phyloP scores from a whole-genome alignment of 1,284 basidiomycete genomes.

The Apiotrichum gamsii region DNA sequence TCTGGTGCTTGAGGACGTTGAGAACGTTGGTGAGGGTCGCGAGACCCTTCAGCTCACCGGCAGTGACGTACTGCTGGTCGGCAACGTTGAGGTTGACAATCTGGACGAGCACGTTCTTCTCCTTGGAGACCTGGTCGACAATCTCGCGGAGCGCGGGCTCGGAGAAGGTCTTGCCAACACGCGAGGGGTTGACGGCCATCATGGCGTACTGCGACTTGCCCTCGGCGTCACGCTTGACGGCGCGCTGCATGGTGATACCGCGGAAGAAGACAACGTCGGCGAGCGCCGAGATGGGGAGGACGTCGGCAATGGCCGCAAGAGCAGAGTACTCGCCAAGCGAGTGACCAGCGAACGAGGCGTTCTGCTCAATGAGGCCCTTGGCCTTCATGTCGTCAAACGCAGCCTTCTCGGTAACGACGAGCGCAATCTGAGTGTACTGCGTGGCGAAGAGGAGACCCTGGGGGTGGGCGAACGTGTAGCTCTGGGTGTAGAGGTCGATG shows the following conservation, averaged over 20 bases:
- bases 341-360: slow-evolving; percentile 93
- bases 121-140: slow-evolving; percentile 76
- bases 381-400: slow-evolving; percentile 97
- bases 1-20: slow-evolving; percentile 94
- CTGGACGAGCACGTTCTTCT: slow-evolving; percentile 76
- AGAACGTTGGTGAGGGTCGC: slow-evolving; percentile 93
- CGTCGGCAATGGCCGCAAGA: slow-evolving; percentile 91
- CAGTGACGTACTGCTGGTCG: slow-evolving; percentile 83
- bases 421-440: slow-evolving; percentile 95
- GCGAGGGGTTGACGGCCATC: slow-evolving; percentile 96
- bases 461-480: slow-evolving; percentile 96
- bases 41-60: slow-evolving; percentile 87
- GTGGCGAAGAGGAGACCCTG: slow-evolving; percentile 93
- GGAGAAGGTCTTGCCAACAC: slow-evolving; percentile 87
- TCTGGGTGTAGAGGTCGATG: slow-evolving; percentile 82
- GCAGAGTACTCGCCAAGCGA: slow-evolving; percentile 98
- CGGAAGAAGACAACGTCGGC: slow-evolving; percentile 99
- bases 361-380: slow-evolving; percentile 86
- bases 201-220: slow-evolving; percentile 96
- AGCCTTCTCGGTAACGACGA: slow-evolving; percentile 95
- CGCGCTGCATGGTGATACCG: slow-evolving; percentile 98
- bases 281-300: slow-evolving; percentile 89
- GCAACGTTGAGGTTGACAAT: slow-evolving; percentile 95
- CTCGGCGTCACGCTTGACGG: slow-evolving; percentile 85
- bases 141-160: slow-evolving; percentile 87